These are phyloP conservation scores for Gossypioides kirkii DNA, from an alignment of 345 rosid species.

Conservation along the genomic window DNA sequence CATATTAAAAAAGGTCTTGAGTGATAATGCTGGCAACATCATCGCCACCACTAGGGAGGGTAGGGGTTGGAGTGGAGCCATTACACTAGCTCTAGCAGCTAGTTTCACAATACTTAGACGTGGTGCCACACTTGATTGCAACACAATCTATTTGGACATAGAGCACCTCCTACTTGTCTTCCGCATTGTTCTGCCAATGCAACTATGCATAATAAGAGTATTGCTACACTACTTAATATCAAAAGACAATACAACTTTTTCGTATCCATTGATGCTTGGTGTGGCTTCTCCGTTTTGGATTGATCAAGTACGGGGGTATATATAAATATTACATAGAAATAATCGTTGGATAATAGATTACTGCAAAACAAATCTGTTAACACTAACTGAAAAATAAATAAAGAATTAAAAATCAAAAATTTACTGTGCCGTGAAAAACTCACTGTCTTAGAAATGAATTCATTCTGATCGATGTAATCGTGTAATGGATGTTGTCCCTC, in stretches of 20 bases:
- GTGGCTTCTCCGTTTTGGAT: neutral
- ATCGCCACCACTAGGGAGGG: neutral
- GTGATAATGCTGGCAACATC: conserved; percentile 7
- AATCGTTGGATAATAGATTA: too few species aligned
- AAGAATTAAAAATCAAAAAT: too few species aligned
- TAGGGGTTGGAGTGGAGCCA: neutral
- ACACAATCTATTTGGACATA: conserved; percentile 23
- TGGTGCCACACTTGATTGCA: conserved; percentile 29
- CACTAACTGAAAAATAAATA: too few species aligned
- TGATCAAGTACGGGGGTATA: neutral
- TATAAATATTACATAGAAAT: neutral
- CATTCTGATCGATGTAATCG: too few species aligned
- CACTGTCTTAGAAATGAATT: too few species aligned
- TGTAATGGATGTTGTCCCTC: too few species aligned
- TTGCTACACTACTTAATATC: neutral
- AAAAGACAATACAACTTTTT: neutral
- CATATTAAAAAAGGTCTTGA: conserved; percentile 18
- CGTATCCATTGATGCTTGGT: neutral
- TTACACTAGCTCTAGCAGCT: conserved; percentile 32
- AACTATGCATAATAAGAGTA: neutral
- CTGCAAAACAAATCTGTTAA: too few species aligned
- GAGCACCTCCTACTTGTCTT: conserved; percentile 23
- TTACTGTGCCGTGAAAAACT: too few species aligned
- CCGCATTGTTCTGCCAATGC: conserved; percentile 25
- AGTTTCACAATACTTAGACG: conserved; percentile 16